These are phyloP conservation scores for Catunica adiposa DNA, from an alignment of 2,329 filamentous ascomycete genomes.

Conservation along the genomic window DNA sequence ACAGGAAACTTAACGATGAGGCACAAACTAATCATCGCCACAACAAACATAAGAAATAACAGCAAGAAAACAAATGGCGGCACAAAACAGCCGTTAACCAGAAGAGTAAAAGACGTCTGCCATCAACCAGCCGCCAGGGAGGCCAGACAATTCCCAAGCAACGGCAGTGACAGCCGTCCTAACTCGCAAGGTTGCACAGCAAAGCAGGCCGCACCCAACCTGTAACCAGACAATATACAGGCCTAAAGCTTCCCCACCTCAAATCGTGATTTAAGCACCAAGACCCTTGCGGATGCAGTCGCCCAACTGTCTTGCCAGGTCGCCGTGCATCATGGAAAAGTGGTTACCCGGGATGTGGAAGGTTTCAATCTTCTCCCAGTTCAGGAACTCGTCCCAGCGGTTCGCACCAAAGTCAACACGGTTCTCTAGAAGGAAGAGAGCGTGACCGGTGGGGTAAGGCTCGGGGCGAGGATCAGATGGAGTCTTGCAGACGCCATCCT, in stretches of 20 bases:
- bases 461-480: conserved; percentile 49
- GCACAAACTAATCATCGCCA: neutral
- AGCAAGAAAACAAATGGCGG: neutral
- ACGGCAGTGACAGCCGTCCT: neutral
- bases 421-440: conserved; percentile 57
- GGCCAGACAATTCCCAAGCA: neutral
- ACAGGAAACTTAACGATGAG: neutral
- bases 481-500: conserved; percentile 54
- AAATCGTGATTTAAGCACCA: neutral
- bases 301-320: conserved; percentile 24
- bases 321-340: conserved; percentile 60
- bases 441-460: conserved; percentile 41
- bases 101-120: neutral
- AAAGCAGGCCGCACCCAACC: neutral
- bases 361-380: conserved; percentile 42
- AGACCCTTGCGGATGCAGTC: conserved; percentile 23
- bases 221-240: neutral
- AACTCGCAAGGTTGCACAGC: neutral
- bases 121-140: neutral
- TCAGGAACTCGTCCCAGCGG: conserved; percentile 51
- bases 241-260: neutral
- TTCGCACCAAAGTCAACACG: conserved; percentile 55
- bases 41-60: neutral
- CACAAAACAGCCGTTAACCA: neutral
- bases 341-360: conserved; percentile 56